A percentile compares a stretch with the other conserved stretches of the same genome.
Conservation (phyloP, 2,329 filamentous ascomycete species). For the Fusarium chaquense region DNA sequence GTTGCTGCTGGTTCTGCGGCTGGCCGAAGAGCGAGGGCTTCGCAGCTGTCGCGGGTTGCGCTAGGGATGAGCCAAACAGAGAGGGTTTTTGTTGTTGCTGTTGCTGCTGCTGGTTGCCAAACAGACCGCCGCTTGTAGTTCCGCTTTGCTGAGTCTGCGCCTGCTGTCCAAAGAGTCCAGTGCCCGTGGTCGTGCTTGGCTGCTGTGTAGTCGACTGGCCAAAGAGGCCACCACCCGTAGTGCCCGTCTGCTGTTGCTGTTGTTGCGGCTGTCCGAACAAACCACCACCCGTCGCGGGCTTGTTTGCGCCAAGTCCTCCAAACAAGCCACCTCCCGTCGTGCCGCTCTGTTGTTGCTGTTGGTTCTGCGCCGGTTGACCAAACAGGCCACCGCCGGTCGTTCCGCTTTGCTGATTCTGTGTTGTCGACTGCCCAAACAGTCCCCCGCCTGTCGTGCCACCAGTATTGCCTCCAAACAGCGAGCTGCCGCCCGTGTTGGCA, state of each 20-base stretch:
- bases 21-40: conserved; percentile 55
- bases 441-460: conserved; percentile 47
- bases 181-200: conserved; percentile 36
- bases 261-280: conserved; percentile 44
- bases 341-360: conserved; percentile 38
- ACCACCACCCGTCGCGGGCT: conserved; percentile 43
- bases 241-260: conserved; percentile 41
- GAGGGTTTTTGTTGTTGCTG: conserved; percentile 47
- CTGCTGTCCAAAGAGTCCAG: conserved; percentile 46
- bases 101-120: conserved; percentile 43
- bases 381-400: conserved; percentile 45
- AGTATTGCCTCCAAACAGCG: conserved; percentile 46
- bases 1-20: conserved; percentile 44
- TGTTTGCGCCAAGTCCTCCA: conserved; percentile 46
- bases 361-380: conserved; percentile 44
- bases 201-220: conserved; percentile 45
- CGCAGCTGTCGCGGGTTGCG: conserved; percentile 44
- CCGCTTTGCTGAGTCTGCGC: conserved; percentile 34
- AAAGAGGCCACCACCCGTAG: conserved; percentile 42
- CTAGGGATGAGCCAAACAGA: conserved; percentile 50
- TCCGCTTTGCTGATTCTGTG: conserved; percentile 44
- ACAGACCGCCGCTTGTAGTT: conserved; percentile 40
- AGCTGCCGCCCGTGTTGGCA: conserved; percentile 42
- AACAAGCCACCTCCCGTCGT: conserved; percentile 51
- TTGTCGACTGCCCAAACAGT: conserved; percentile 50